A percentile compares a stretch with the other conserved stretches of the same genome.
These are phyloP conservation scores for Calocybe gangraenosa DNA, from an alignment of 768 basidiomycete genomes.

Conservation along the genomic window DNA sequence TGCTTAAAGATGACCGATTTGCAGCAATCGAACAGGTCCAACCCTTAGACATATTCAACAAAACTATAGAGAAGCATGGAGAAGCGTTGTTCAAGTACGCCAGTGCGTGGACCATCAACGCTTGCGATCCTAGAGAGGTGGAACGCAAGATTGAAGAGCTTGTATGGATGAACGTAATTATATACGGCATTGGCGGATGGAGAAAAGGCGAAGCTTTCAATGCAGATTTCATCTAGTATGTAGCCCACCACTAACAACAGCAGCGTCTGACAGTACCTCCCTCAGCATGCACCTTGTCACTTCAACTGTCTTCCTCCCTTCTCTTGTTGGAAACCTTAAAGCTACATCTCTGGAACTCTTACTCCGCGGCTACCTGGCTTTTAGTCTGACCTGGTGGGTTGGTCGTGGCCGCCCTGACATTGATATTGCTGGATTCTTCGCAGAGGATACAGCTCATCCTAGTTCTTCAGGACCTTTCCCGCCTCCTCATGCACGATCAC, in stretches of 20 bases:
- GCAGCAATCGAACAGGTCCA: conserved; percentile 11
- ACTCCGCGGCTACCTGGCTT: conserved; percentile 55
- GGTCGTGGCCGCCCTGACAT: conserved; percentile 28
- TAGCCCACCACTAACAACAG: too few species aligned
- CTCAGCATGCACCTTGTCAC: conserved; percentile 64
- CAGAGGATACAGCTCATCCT: conserved; percentile 14
- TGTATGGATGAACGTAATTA: conserved; percentile 46
- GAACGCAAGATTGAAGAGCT: conserved; percentile 63
- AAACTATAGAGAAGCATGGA: conserved; percentile 32
- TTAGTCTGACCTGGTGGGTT: conserved; percentile 35
- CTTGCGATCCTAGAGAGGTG: conserved; percentile 30
- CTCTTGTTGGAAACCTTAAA: conserved; percentile 37
- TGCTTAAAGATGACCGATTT: conserved; percentile 46
- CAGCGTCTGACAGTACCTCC: not conserved
- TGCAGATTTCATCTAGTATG: conserved; percentile 43
- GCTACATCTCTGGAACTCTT: conserved; percentile 44
- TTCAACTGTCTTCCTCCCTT: conserved; percentile 56
- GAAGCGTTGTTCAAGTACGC: conserved; percentile 36
- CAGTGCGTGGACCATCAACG: conserved; percentile 38
- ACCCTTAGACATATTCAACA: conserved; percentile 25
- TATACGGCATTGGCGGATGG: conserved; percentile 57
- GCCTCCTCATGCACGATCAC: conserved; percentile 15
- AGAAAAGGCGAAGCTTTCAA: conserved; percentile 36
- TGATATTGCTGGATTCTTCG: conserved; percentile 26
- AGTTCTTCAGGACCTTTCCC: conserved; percentile 16